These are phyloP conservation scores for Zygoascus meyerae DNA, from an alignment of 1,139 yeast genomes.

Conservation along the genomic window DNA sequence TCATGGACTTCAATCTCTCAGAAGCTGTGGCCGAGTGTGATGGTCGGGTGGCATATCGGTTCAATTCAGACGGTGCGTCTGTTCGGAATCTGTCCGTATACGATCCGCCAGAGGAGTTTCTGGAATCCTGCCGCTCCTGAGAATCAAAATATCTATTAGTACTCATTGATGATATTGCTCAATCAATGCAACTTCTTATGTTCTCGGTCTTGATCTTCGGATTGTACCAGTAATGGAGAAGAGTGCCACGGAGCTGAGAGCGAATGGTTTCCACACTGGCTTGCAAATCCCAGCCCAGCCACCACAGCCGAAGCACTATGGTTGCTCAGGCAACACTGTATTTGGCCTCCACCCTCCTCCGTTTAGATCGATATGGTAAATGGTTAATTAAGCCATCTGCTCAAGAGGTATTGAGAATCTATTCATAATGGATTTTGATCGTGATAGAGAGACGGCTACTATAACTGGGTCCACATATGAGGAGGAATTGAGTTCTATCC, in stretches of 20 bases:
- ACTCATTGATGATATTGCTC: constrained; percentile 7
- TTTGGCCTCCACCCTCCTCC: too few species aligned
- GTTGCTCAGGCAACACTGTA: too few species aligned
- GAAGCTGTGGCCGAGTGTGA: constrained; percentile 4
- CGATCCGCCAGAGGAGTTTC: constrained; percentile 22
- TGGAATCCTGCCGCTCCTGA: constrained; percentile 9
- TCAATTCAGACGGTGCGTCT: constrained; percentile 23
- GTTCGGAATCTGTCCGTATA: constrained; percentile 37
- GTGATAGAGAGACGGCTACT: too few species aligned
- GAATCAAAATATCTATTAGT: constrained; percentile 17
- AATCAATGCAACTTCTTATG: not conserved
- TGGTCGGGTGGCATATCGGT: constrained; percentile 16
- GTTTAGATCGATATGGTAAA: too few species aligned
- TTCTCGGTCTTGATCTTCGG: too few species aligned
- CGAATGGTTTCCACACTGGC: too few species aligned
- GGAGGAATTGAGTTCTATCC: too few species aligned
- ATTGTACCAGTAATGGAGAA: not conserved
- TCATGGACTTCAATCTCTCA: constrained; percentile 7
- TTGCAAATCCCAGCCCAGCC: not conserved
- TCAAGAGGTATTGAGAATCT: too few species aligned
- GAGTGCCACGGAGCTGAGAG: not conserved
- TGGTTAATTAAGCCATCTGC: too few species aligned
- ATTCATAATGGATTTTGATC: too few species aligned
- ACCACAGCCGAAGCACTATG: not conserved
- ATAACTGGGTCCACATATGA: too few species aligned